Evolutionary conservation across 805 yeast genomes (phyloP).

Genomic region (Suhomyces pyralidae): DNA sequence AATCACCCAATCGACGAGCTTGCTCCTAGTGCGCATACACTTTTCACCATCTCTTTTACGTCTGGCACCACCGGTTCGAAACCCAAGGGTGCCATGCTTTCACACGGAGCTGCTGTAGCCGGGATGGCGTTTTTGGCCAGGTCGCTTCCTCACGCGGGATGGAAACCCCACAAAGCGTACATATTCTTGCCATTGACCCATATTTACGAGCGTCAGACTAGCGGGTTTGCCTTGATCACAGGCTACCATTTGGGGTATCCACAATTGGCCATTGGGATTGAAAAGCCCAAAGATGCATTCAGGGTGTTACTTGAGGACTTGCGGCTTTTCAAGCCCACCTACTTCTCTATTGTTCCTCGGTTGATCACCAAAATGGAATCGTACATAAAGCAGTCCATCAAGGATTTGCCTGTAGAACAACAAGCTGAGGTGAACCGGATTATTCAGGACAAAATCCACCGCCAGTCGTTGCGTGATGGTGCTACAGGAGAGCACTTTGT

Average conservation of each 20-base stretch:
- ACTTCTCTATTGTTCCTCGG: constrained; percentile 37
- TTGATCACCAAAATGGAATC: constrained; percentile 33
- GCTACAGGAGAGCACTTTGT: constrained; percentile 5
- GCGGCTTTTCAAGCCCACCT: constrained; percentile 24
- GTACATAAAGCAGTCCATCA: constrained; percentile 10
- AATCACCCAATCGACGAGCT: constrained; percentile 24
- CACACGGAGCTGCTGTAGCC: constrained; percentile 52
- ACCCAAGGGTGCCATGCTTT: constrained; percentile 66
- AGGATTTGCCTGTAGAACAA: constrained; percentile 2
- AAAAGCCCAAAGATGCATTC: constrained; percentile 17
- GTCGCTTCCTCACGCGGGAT: neutral
- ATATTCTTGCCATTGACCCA: constrained; percentile 57
- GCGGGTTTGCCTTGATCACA: constrained; percentile 41
- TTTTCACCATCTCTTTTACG: constrained; percentile 65
- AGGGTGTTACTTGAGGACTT: constrained; percentile 27
- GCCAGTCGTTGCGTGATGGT: constrained; percentile 10
- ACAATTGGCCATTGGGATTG: constrained; percentile 13
- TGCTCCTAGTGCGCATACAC: constrained; percentile 49
- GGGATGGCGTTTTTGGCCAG: constrained; percentile 26
- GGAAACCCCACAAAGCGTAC: constrained; percentile 8
- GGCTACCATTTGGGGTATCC: constrained; percentile 58
- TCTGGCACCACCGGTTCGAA: constrained; percentile 69
- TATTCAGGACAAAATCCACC: constrained; percentile 7
- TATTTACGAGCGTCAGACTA: constrained; percentile 50
- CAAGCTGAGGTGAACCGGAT: constrained; percentile 7